Percentiles rank a stretch among this genome's conserved stretches.
phyloP scores from a whole-genome alignment of 345 rosid genomes.

The Erucastrum elatum region DNA sequence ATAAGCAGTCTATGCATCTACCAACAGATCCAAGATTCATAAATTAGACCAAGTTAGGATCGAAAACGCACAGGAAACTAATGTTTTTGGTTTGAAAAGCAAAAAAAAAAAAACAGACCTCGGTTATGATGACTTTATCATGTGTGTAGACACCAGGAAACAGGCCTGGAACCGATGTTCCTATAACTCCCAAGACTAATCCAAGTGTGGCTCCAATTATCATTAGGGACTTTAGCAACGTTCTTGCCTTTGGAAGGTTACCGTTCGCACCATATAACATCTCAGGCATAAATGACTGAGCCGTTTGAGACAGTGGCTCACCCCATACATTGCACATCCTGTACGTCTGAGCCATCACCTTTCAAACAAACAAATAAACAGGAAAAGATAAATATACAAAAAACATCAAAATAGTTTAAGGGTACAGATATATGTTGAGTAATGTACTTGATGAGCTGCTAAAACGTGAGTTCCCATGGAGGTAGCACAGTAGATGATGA shows the following conservation, averaged over 20 bases:
- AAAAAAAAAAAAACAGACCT: constrained; percentile 39
- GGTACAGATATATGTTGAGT: not conserved
- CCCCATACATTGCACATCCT: constrained; percentile 77
- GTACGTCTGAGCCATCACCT: constrained; percentile 74
- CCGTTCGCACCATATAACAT: constrained; percentile 66
- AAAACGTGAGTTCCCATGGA: constrained; percentile 75
- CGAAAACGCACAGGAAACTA: not conserved
- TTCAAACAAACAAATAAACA: not conserved
- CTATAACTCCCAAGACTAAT: constrained; percentile 53
- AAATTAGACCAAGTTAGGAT: not conserved
- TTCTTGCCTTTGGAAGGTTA: constrained; percentile 66
- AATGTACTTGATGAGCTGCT: constrained; percentile 89
- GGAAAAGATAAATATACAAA: not conserved
- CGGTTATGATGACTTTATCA: constrained; percentile 57
- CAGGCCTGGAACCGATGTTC: constrained; percentile 62
- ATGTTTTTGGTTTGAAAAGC: constrained; percentile 2
- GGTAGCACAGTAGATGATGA: constrained; percentile 76
- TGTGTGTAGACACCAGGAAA: constrained; percentile 72
- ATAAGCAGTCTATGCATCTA: constrained; percentile 87
- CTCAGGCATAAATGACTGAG: constrained; percentile 94
- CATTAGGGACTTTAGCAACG: constrained; percentile 72
- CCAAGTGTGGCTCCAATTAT: constrained; percentile 70
- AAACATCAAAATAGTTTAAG: not conserved
- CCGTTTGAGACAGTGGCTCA: constrained; percentile 91
- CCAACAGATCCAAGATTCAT: constrained; percentile 3